Evolutionary conservation across 1,284 basidiomycete genomes (phyloP).

Genomic region (Marasmius oreades): DNA sequence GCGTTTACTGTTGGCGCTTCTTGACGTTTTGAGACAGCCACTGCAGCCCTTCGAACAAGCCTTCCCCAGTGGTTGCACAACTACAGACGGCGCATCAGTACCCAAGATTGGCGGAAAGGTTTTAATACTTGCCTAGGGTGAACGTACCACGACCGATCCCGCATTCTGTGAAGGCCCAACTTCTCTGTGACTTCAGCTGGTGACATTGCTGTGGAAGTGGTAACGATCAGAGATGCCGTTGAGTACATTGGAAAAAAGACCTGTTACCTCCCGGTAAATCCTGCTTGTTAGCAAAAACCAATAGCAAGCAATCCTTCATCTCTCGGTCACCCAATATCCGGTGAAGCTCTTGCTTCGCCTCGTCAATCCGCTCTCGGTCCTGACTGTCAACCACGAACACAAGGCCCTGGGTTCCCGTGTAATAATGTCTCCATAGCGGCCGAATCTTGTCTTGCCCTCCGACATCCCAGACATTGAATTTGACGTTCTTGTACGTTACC

Average conservation of each 20-base stretch:
- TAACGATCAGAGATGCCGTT: conserved; percentile 9
- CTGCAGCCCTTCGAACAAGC: conserved; percentile 92
- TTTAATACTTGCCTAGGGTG: conserved; percentile 78
- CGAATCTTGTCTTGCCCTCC: conserved; percentile 99
- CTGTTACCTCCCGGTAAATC: conserved; percentile 91
- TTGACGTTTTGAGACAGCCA: conserved; percentile 97
- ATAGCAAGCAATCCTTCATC: conserved; percentile 95
- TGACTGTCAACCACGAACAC: conserved; percentile 93
- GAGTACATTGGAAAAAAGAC: not conserved
- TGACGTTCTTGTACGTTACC: conserved; percentile 99
- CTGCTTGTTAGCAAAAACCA: conserved; percentile 99
- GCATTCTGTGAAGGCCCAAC: conserved; percentile 92
- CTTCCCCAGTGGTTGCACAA: conserved; percentile 95
- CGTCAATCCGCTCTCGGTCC: conserved; percentile 93
- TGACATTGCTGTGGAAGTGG: conserved; percentile 77
- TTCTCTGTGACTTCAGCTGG: conserved; percentile 99
- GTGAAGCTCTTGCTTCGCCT: conserved; percentile 95
- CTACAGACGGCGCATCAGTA: conserved; percentile 34
- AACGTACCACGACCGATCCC: conserved; percentile 98
- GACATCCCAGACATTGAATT: conserved; percentile 99
- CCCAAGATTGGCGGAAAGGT: conserved; percentile 1
- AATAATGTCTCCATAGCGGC: conserved; percentile 97
- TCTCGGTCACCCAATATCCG: conserved; percentile 96
- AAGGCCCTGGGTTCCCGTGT: conserved; percentile 98
- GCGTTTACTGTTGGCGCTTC: conserved; percentile 68